phyloP scores from a whole-genome alignment of 1,284 basidiomycete species.

The Pascua guehoae region DNA sequence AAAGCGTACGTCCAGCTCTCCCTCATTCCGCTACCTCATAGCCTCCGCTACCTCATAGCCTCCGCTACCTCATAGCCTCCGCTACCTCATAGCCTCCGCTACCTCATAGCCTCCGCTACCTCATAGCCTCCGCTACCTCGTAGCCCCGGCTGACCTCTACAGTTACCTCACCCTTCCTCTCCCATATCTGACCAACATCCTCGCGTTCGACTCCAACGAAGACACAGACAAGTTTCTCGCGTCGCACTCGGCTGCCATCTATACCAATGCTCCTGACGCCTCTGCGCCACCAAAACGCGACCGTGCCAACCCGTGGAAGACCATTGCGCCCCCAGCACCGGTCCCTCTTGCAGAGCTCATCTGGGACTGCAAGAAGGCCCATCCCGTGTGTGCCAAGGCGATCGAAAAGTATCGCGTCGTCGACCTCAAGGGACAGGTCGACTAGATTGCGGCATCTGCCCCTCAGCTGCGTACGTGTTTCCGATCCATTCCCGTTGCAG shows the following conservation, averaged over 20 bases:
- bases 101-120: no score
- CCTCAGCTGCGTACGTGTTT: no score
- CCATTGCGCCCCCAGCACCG: conserved; percentile 14
- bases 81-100: no score
- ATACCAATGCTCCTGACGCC: conserved; percentile 48
- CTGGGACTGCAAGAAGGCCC: conserved; percentile 55
- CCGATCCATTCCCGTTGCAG: no score
- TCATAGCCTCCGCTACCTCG: no score
- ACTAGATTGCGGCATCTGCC: conserved; percentile 16
- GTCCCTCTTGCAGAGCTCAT: conserved; percentile 33
- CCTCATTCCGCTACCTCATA: no score
- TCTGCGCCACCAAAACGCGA: conserved; percentile 15
- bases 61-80: no score
- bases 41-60: no score
- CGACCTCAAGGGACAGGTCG: conserved; percentile 55
- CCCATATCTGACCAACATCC: conserved; percentile 69
- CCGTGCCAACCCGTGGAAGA: conserved; percentile 26
- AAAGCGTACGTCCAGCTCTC: conserved; percentile 67
- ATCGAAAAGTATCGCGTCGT: conserved; percentile 53
- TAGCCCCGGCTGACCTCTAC: conserved; percentile 19
- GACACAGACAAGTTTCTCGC: conserved; percentile 68
- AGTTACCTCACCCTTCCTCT: conserved; percentile 80
- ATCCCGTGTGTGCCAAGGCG: conserved; percentile 47
- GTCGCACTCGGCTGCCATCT: conserved; percentile 66
- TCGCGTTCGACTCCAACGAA: conserved; percentile 71